A percentile compares a stretch with the other conserved stretches of the same genome.
Conservation (phyloP, 495 filamentous ascomycete species). For the Baudoinia panamericana region DNA sequence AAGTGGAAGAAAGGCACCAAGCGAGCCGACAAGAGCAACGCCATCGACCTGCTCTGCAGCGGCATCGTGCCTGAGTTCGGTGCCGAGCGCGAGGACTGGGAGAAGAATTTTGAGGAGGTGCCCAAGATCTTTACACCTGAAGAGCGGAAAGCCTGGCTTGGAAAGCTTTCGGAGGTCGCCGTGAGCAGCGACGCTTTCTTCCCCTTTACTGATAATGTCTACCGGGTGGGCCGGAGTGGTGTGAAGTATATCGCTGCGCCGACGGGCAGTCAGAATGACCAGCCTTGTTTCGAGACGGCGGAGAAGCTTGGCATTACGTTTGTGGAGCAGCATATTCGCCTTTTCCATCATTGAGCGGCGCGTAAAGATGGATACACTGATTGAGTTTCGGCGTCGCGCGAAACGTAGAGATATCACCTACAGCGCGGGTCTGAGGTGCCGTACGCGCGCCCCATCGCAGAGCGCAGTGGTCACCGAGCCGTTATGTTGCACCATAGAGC, state of each 20-base stretch:
- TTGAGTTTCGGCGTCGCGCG: no score
- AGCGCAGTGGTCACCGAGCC: no score
- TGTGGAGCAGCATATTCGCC: conserved; percentile 71
- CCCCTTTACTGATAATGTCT: conserved; percentile 96
- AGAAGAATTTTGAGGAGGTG: conserved; percentile 84
- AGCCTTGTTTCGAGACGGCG: conserved; percentile 76
- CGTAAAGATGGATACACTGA: no score
- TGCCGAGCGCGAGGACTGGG: conserved; percentile 71
- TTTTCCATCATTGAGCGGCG: conserved; percentile 82
- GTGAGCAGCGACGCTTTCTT: conserved; percentile 94
- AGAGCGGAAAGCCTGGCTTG: conserved; percentile 73
- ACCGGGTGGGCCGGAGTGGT: conserved; percentile 73
- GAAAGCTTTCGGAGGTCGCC: conserved; percentile 66
- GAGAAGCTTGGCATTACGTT: conserved; percentile 86
- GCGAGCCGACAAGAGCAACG: conserved; percentile 93
- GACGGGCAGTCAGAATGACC: conserved; percentile 84
- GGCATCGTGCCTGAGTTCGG: conserved; percentile 71
- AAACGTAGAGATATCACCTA: no score
- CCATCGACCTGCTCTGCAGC: conserved; percentile 86
- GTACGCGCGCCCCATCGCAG: no score
- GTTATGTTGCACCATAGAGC: no score
- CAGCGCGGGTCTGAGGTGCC: no score
- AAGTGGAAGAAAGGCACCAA: conserved; percentile 97
- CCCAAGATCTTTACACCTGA: conserved; percentile 67
- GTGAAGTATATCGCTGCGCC: conserved; percentile 94